Base-by-base conservation (phyloP, 2,329 filamentous ascomycete species). In the Escovopsis sp. region DNA sequence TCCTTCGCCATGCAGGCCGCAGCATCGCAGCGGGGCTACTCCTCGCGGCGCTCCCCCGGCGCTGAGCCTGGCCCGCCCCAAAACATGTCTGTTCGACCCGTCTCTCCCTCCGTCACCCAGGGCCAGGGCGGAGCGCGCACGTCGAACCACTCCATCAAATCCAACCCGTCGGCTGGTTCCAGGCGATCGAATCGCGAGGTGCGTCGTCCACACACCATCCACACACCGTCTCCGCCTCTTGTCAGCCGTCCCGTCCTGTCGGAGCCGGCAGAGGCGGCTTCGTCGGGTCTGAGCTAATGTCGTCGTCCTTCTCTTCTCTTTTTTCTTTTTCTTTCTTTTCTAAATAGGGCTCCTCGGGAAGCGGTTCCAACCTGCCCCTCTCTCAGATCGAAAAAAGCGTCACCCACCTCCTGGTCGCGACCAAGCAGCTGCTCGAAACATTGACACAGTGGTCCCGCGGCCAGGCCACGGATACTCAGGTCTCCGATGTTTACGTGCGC, bases 381-480 rank as follows among this genome's bases (percentile, higher is more conserved):
- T 95, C 89, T 41, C 89, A 94, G 62, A 98, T 98, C 63, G 91
- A 98, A 68, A 96, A 95, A 69, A 95, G 88, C 60, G 91, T 98
- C 49, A 95, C 89, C 10, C 91, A 98, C 60, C 82, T 98, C 37
- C 79, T 98, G 33, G 89, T 98, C 51, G 91, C 91, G 33, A 98
- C 91, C 32, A 98, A 98, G 61, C 88, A 96, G 64, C 79, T 98
- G 3, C 80, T 98, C 48, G 91, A 98, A 67, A 98, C 89, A 6
- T 71, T 98, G 48, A 98, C 91, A 38, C 84, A 94, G 70, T 98
- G 91, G 91, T 98, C 91, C 46, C 85, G 89, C 44, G 82, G 85
- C 48, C 80, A 84, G 54, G 88, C 91, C 43, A 88, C 86, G 49
- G 91, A 98, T 64, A 84, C 82, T 47, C 85, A 96, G 60, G 91